These are phyloP conservation scores for Metschnikowia orientalis DNA, from an alignment of 805 yeast genomes.

Conservation along the genomic window DNA sequence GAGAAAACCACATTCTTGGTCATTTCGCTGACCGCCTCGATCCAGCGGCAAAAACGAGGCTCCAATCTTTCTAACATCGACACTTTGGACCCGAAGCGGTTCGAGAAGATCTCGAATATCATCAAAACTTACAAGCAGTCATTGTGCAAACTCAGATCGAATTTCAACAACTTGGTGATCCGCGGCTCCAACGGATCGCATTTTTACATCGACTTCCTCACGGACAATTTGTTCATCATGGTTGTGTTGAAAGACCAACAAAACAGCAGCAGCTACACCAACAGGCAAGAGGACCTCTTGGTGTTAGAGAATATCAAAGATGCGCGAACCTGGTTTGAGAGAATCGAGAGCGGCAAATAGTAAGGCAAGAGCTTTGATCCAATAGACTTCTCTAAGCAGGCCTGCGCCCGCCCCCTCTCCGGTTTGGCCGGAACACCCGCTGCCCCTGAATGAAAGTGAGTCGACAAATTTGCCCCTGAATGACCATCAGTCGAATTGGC, in stretches of 20 bases:
- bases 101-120: slow-evolving; percentile 89
- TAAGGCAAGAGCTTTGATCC: too few relatives aligned
- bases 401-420: not conserved
- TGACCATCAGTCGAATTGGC: too few relatives aligned
- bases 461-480: too few relatives aligned
- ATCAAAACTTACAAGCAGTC: slow-evolving; percentile 93
- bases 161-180: slow-evolving; percentile 70
- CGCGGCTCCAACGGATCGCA: slow-evolving; percentile 51
- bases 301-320: slow-evolving; percentile 54
- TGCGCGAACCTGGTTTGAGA: slow-evolving; percentile 52
- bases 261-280: slow-evolving; percentile 18
- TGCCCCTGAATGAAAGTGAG: too few relatives aligned
- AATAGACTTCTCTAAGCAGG: not conserved
- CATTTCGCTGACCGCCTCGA: slow-evolving; percentile 55
- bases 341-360: slow-evolving; percentile 30
- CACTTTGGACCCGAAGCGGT: slow-evolving; percentile 79
- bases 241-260: slow-evolving; percentile 47
- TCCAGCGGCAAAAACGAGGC: slow-evolving; percentile 21
- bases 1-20: slow-evolving; percentile 91
- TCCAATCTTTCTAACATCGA: slow-evolving; percentile 10
- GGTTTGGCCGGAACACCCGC: not conserved
- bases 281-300: slow-evolving; percentile 40
- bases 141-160: slow-evolving; percentile 79
- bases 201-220: slow-evolving; percentile 50
- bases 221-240: slow-evolving; percentile 60